phyloP scores from a whole-genome alignment of 768 basidiomycete genomes.

The Hydnomerulius pinastri region DNA sequence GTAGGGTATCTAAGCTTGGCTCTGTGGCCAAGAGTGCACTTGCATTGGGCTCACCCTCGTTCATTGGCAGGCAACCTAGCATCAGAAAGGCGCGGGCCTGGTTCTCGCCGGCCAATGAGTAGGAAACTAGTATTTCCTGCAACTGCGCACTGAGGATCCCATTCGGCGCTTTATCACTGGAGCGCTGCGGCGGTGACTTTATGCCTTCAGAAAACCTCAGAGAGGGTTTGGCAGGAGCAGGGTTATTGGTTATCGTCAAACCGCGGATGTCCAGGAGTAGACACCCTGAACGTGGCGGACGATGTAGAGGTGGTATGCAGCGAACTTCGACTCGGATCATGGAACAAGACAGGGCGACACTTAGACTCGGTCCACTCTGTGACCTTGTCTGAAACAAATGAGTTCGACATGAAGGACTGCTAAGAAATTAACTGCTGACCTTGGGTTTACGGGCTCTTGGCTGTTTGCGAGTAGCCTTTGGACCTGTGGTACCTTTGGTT shows the following conservation, averaged over 20 bases:
- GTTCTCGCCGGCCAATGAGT: constrained; percentile 40
- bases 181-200: background rate
- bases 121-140: constrained; percentile 50
- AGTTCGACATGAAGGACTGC: constrained; percentile 7
- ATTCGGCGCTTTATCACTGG: constrained; percentile 6
- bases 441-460: constrained; percentile 9
- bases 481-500: constrained; percentile 6
- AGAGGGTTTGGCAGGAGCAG: constrained; percentile 17
- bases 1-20: constrained; percentile 8
- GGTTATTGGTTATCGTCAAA: constrained; percentile 40
- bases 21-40: constrained; percentile 30
- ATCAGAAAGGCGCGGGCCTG: constrained; percentile 51
- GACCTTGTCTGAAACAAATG: constrained; percentile 9
- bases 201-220: constrained; percentile 32
- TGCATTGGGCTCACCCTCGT: constrained; percentile 13
- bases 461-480: constrained; percentile 8
- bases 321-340: constrained; percentile 70
- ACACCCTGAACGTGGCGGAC: constrained; percentile 62
- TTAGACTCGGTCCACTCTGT: constrained; percentile 7
- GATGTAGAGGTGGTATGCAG: constrained; percentile 56
- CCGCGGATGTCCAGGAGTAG: constrained; percentile 64
- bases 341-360: constrained; percentile 44
- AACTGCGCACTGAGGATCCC: constrained; percentile 43
- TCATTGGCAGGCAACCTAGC: constrained; percentile 43
- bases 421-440: constrained; percentile 11